Conservation (phyloP, 2,329 filamentous ascomycete genomes). For the Curvularia sp. region DNA sequence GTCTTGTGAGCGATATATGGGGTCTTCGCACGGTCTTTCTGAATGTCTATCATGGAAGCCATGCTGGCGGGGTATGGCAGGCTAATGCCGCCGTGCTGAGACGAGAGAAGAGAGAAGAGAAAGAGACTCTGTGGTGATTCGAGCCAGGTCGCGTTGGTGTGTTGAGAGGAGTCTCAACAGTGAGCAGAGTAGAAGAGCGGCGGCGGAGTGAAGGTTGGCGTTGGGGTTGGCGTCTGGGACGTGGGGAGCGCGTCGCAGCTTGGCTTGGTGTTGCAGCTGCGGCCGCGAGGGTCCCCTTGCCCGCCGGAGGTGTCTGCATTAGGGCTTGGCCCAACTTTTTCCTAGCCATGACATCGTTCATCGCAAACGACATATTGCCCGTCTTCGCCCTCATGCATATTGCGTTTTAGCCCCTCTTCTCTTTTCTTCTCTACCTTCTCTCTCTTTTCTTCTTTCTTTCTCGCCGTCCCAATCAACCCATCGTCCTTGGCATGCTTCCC, state of each 20-base stretch:
- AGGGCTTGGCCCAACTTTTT: slow-evolving; percentile 36
- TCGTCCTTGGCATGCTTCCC: slow-evolving; percentile 36
- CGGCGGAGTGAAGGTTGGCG: slow-evolving; percentile 10
- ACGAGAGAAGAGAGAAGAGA: neutral
- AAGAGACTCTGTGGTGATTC: slow-evolving; percentile 1
- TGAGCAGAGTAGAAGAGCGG: neutral
- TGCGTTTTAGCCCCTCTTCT: slow-evolving; percentile 1
- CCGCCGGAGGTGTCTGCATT: slow-evolving; percentile 21
- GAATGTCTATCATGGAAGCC: slow-evolving; percentile 85
- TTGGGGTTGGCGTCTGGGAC: slow-evolving; percentile 20
- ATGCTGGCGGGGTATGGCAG: slow-evolving; percentile 62
- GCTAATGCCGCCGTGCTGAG: slow-evolving; percentile 22
- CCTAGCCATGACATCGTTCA: slow-evolving; percentile 28
- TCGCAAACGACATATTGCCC: neutral
- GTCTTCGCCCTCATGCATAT: slow-evolving; percentile 3
- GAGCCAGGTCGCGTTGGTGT: neutral
- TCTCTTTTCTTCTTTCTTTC: neutral
- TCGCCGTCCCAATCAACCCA: neutral
- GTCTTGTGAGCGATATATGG: neutral
- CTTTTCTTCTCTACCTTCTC: neutral
- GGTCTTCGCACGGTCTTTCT: slow-evolving; percentile 69
- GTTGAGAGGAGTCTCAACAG: neutral
- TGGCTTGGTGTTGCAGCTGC: slow-evolving; percentile 24
- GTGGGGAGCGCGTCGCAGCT: slow-evolving; percentile 33
- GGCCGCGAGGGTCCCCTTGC: slow-evolving; percentile 19